Evolutionary conservation across 1,284 basidiomycete species (phyloP).

Genomic region (Boletus albobrunnescens): DNA sequence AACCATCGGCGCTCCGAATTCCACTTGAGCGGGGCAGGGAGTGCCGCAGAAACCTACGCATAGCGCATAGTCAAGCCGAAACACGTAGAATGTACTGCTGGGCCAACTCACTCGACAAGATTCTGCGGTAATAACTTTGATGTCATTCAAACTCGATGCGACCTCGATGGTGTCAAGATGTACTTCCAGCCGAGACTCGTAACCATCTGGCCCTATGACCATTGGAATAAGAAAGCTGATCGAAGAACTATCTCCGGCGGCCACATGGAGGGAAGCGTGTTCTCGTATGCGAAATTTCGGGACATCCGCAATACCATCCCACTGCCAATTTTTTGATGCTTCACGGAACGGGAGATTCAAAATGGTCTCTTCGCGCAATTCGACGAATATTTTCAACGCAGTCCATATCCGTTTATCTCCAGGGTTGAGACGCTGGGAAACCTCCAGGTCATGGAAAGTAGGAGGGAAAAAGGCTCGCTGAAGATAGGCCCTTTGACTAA

Average conservation of each 20-base stretch:
- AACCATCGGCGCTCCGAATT: conserved; percentile 74
- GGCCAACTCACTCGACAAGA: conserved; percentile 59
- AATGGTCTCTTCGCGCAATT: conserved; percentile 72
- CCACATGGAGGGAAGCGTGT: conserved; percentile 69
- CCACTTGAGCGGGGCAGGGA: conserved; percentile 66
- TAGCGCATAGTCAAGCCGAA: conserved; percentile 7
- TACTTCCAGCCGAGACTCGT: conserved; percentile 73
- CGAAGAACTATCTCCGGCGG: conserved; percentile 75
- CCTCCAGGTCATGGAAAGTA: conserved; percentile 61
- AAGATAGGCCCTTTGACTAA: conserved; percentile 55
- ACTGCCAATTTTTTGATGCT: conserved; percentile 86
- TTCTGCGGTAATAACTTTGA: conserved; percentile 70
- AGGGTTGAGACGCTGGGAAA: conserved; percentile 56
- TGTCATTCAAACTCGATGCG: conserved; percentile 83
- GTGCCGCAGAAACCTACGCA: conserved; percentile 55
- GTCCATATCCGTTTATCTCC: conserved; percentile 83
- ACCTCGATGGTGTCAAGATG: conserved; percentile 79
- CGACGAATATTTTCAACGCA: conserved; percentile 72
- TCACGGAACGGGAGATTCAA: conserved; percentile 85
- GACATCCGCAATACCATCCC: conserved; percentile 60
- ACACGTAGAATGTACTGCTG: neutral
- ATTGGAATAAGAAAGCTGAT: conserved; percentile 82
- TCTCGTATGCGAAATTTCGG: conserved; percentile 56
- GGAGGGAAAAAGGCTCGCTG: conserved; percentile 82
- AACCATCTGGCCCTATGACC: conserved; percentile 68